phyloP scores from a whole-genome alignment of 2,329 filamentous ascomycete species.

The Cercospora beticola region DNA sequence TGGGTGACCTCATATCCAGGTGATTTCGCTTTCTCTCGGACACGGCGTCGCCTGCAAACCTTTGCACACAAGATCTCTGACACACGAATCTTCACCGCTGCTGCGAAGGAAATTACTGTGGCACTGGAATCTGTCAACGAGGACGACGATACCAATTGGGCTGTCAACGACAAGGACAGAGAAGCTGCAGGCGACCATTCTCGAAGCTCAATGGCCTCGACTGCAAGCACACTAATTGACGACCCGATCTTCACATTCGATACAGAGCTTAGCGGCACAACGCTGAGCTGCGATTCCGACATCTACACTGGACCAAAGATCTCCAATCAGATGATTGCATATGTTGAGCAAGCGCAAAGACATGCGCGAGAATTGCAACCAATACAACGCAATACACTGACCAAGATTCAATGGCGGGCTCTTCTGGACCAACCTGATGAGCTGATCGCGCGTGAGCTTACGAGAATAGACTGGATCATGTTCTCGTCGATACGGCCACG shows the following conservation, averaged over 20 bases:
- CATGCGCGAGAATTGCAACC: conserved; percentile 73
- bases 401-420: conserved; percentile 83
- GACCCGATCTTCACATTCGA: conserved; percentile 35
- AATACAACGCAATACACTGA: conserved; percentile 66
- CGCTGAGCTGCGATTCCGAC: conserved; percentile 30
- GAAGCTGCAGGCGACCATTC: conserved; percentile 41
- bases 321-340: conserved; percentile 56
- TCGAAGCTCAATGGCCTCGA: conserved; percentile 37
- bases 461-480: conserved; percentile 96
- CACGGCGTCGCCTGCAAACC: conserved; percentile 67
- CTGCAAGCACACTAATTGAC: conserved; percentile 38
- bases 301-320: conserved; percentile 34
- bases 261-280: conserved; percentile 34
- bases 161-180: conserved; percentile 69
- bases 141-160: conserved; percentile 92
- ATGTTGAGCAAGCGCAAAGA: conserved; percentile 75
- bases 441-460: conserved; percentile 85
- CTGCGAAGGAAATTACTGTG: conserved; percentile 80
- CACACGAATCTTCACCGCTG: conserved; percentile 78
- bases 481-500: conserved; percentile 92
- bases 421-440: conserved; percentile 87
- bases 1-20: conserved; percentile 91
- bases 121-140: conserved; percentile 73
- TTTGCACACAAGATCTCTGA: conserved; percentile 74
- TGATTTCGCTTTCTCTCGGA: conserved; percentile 80